phyloP scores from a whole-genome alignment of 352 stramenopile genomes.

The Pythium guiyangense region DNA sequence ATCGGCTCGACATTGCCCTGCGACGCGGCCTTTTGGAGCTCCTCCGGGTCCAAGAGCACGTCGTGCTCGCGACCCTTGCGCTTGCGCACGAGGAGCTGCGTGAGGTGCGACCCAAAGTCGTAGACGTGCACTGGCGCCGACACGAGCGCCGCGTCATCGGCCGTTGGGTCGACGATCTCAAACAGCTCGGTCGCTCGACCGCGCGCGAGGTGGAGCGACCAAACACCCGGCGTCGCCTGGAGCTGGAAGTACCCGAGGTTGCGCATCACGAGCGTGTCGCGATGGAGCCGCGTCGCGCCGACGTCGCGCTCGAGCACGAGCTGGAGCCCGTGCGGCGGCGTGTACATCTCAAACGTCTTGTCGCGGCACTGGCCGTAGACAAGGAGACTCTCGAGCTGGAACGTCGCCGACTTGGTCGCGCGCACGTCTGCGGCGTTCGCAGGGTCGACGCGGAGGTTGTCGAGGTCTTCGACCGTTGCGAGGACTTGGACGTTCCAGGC shows the following conservation, averaged over 20 bases:
- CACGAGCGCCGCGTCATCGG: conserved; percentile 28
- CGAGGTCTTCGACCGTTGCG: conserved; percentile 71
- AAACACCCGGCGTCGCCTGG: conserved; percentile 94
- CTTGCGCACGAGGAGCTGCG: conserved; percentile 91
- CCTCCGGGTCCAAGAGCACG: conserved; percentile 36
- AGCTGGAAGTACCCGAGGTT: conserved; percentile 99
- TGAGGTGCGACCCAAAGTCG: conserved; percentile 87
- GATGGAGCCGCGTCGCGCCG: conserved; percentile 44
- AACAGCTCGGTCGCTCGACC: conserved; percentile 76
- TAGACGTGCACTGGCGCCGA: conserved; percentile 49
- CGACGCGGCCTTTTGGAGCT: conserved; percentile 14
- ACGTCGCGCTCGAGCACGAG: conserved; percentile 84
- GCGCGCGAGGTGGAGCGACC: conserved; percentile 86
- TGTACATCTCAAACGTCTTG: conserved; percentile 72
- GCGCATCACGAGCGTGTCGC: conserved; percentile 99
- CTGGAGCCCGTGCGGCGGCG: conserved; percentile 89
- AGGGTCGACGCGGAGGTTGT: conserved; percentile 89
- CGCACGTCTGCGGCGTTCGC: conserved; percentile 44
- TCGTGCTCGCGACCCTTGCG: conserved; percentile 85
- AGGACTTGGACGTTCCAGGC: conserved; percentile 90
- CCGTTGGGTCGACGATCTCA: conserved; percentile 58
- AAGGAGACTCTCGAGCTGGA: conserved; percentile 86
- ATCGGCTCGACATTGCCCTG: conserved; percentile 30
- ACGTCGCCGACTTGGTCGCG: conserved; percentile 66
- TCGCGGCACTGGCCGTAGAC: conserved; percentile 90